Conservation (phyloP, 352 stramenopile species). For the Thraustotheca clavata region DNA sequence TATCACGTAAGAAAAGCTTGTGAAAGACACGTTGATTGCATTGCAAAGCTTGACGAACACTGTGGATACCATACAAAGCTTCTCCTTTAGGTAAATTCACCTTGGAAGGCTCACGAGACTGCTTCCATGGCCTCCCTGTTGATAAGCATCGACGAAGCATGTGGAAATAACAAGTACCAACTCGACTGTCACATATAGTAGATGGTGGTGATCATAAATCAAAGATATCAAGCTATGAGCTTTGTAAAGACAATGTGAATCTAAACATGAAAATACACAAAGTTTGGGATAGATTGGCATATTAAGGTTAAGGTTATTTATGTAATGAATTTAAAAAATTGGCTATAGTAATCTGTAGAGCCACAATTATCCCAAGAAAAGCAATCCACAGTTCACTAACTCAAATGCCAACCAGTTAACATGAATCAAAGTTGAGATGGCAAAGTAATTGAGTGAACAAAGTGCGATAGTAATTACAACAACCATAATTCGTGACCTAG, state of each 20-base stretch:
- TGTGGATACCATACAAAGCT: conserved; percentile 15
- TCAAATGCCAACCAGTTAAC: too few species aligned
- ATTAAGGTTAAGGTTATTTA: too few species aligned
- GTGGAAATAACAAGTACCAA: not conserved
- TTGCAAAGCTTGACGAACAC: conserved; percentile 15
- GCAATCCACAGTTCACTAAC: too few species aligned
- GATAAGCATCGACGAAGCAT: not conserved
- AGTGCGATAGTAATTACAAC: too few species aligned
- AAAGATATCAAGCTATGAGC: conserved; percentile 24
- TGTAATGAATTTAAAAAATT: too few species aligned
- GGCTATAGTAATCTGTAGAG: too few species aligned
- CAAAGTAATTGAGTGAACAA: too few species aligned
- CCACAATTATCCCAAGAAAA: too few species aligned
- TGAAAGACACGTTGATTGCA: conserved; percentile 18
- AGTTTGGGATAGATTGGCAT: conserved; percentile 78
- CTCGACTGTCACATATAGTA: not conserved
- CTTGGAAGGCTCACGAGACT: not conserved
- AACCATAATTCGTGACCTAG: too few species aligned
- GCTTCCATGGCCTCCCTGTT: not conserved
- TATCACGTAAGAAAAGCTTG: conserved; percentile 12
- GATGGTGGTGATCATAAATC: not conserved
- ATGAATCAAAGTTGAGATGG: too few species aligned
- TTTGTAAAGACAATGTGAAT: conserved; percentile 83
- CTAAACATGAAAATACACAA: conserved; percentile 85
- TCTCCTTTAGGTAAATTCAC: conserved; percentile 1